Evolutionary conservation across 352 stramenopile genomes (phyloP), one percentile per base, ranked within the genome.

Genomic region (Phytopythium litorale): DNA sequence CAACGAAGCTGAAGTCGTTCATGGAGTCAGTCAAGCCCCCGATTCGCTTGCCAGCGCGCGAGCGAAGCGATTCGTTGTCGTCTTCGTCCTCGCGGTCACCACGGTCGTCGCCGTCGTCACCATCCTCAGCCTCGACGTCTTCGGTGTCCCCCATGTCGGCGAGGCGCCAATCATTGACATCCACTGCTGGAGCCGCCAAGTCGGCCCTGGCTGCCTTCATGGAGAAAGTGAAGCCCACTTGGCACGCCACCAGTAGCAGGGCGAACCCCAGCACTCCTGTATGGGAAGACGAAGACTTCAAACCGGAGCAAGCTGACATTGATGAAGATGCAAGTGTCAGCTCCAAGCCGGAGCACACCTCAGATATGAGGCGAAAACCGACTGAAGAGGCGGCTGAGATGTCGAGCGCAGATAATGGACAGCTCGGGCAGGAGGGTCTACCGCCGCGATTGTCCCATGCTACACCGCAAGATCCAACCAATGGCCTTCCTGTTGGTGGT

Each of bases 71-170:
- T 19, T 54, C 25, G 16, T 15, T n/a, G 6, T 37, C 28, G 0
- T 12, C 23, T 5, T 54, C 48, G 5, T 32, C 48, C 9, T 23
- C 48, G 7, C 48, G 28, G 15, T 54, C 48, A 0, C 48, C 48
- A 7, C 48, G 48, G 28, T 54, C 48, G 6, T 54, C 48, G 7
- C 28, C 48, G 15, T 54, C 48, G 25, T 54, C 48, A 1, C 48
- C 48, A 23, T 54, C 48, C 28, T 54, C 48, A 7, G 48, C 48
- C 15, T 54, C 48, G 16, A 54, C 48, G 48, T 54, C 48, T 54
- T 54, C 48, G 7, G 48, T 54, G 0, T 54, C 48, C 21, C 48
- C 48, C 0, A 38, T 38, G 48, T 54, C 48, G 15, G 16, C 18
- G 16, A 35, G 28, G 15, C 25, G 48, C 3, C 48, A 54, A 25